These are phyloP conservation scores for Cladosporium sp. DNA, from an alignment of 2,329 filamentous ascomycete species.

Conservation along the genomic window DNA sequence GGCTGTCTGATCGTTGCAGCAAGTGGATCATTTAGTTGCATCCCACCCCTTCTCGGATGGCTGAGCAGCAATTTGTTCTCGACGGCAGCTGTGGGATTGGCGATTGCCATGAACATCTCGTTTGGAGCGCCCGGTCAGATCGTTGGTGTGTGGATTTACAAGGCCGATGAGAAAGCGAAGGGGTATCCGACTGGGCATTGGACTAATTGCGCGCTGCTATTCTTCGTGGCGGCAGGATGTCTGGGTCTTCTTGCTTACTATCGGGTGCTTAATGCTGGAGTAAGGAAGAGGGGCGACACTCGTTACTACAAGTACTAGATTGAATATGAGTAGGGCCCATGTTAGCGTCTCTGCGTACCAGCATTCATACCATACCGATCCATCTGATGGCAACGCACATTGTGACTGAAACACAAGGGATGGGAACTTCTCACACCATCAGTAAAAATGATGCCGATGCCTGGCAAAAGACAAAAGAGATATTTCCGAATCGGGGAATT, in stretches of 20 bases:
- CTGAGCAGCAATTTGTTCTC: slow-evolving; percentile 66
- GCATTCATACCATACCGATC: not conserved
- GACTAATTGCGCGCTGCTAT: slow-evolving; percentile 61
- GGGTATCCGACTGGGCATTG: slow-evolving; percentile 73
- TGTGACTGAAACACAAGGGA: not conserved
- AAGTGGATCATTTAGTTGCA: slow-evolving; percentile 66
- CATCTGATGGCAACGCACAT: too few relatives aligned
- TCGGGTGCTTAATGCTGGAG: slow-evolving; percentile 45
- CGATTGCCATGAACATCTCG: slow-evolving; percentile 69
- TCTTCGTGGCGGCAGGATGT: slow-evolving; percentile 59
- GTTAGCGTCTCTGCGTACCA: not conserved
- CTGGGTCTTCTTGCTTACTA: slow-evolving; percentile 59
- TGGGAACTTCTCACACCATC: not conserved
- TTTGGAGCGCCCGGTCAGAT: slow-evolving; percentile 67
- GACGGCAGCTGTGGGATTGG: slow-evolving; percentile 65
- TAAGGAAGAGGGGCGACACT: slow-evolving; percentile 20
- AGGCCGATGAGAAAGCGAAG: slow-evolving; percentile 56
- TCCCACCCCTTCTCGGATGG: slow-evolving; percentile 71
- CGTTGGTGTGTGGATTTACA: slow-evolving; percentile 73
- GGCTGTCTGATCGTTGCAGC: slow-evolving; percentile 68
- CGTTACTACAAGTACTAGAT: slow-evolving; percentile 26
- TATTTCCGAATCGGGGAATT: slow-evolving; percentile 10
- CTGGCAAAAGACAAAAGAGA: not conserved
- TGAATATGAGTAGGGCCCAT: not conserved
- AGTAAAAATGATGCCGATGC: not conserved